Conservation (phyloP, 2,329 filamentous ascomycete species). For the Pseudogymnoascus pannorum region DNA sequence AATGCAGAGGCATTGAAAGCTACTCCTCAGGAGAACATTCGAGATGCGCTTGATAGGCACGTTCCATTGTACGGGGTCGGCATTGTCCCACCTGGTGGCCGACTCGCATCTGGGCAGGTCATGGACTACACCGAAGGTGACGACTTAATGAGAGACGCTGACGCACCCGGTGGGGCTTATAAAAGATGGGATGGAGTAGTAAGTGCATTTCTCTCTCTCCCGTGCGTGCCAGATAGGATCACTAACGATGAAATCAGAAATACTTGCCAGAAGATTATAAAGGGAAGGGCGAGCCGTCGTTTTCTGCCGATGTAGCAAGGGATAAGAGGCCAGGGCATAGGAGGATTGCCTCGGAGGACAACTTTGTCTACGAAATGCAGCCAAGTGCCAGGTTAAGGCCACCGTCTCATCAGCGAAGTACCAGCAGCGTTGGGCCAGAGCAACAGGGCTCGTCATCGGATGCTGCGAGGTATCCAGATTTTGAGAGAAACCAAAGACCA, state of each 20-base stretch:
- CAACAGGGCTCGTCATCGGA: not conserved
- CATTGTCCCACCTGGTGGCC: slow-evolving; percentile 63
- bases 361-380: slow-evolving; percentile 44
- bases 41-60: slow-evolving; percentile 65
- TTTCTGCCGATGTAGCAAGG: slow-evolving; percentile 58
- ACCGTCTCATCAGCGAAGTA: slow-evolving; percentile 37
- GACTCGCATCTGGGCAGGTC: slow-evolving; percentile 59
- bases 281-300: slow-evolving; percentile 74
- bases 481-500: slow-evolving; percentile 18
- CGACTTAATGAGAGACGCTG: slow-evolving; percentile 71
- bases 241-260: slow-evolving; percentile 35
- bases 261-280: slow-evolving; percentile 74
- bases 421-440: slow-evolving; percentile 32
- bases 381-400: slow-evolving; percentile 22
- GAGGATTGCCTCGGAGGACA: slow-evolving; percentile 22
- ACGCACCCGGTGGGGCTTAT: slow-evolving; percentile 65
- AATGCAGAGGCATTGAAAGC: slow-evolving; percentile 74
- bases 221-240: slow-evolving; percentile 13
- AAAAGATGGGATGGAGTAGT: slow-evolving; percentile 68
- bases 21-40: slow-evolving; percentile 70
- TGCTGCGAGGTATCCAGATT: slow-evolving; percentile 11
- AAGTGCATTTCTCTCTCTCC: slow-evolving; percentile 33
- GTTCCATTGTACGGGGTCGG: slow-evolving; percentile 77
- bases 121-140: slow-evolving; percentile 81
- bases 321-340: slow-evolving; percentile 37